These are phyloP conservation scores for Colletotrichum godetiae DNA, from an alignment of 2,329 filamentous ascomycete species.

Conservation along the genomic window DNA sequence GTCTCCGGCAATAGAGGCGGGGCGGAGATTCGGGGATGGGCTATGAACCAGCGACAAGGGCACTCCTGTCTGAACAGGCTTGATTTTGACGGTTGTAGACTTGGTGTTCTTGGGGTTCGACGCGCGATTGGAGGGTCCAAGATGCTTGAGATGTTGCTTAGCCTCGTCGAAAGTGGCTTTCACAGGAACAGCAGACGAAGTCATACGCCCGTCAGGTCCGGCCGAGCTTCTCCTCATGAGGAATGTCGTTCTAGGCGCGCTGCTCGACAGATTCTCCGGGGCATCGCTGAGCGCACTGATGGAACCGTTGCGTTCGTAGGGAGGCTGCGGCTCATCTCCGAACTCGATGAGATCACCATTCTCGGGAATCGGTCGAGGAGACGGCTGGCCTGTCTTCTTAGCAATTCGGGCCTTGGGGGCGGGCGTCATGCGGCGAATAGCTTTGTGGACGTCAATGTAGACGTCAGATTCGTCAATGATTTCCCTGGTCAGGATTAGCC, in stretches of 20 bases:
- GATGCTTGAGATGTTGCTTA: slow-evolving; percentile 71
- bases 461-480: slow-evolving; percentile 99
- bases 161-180: slow-evolving; percentile 72
- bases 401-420: slow-evolving; percentile 79
- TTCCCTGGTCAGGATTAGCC: slow-evolving; percentile 67
- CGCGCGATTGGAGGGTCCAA: slow-evolving; percentile 75
- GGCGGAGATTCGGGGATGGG: slow-evolving; percentile 37
- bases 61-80: slow-evolving; percentile 64
- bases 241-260: slow-evolving; percentile 67
- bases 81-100: slow-evolving; percentile 75
- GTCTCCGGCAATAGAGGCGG: slow-evolving; percentile 38
- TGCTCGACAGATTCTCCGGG: slow-evolving; percentile 52
- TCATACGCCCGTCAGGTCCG: slow-evolving; percentile 62
- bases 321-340: slow-evolving; percentile 49
- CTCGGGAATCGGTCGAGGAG: slow-evolving; percentile 34
- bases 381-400: slow-evolving; percentile 49
- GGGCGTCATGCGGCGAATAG: slow-evolving; percentile 87
- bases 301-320: slow-evolving; percentile 47
- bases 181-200: slow-evolving; percentile 62
- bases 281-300: slow-evolving; percentile 51
- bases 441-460: slow-evolving; percentile 98
- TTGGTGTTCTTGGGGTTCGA: slow-evolving; percentile 72
- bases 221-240: slow-evolving; percentile 69
- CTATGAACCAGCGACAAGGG: slow-evolving; percentile 40
- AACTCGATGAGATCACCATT: slow-evolving; percentile 49